These are phyloP conservation scores for Nicotiana sylvestris DNA, from an alignment of 257 asterid species.

Conservation along the genomic window DNA sequence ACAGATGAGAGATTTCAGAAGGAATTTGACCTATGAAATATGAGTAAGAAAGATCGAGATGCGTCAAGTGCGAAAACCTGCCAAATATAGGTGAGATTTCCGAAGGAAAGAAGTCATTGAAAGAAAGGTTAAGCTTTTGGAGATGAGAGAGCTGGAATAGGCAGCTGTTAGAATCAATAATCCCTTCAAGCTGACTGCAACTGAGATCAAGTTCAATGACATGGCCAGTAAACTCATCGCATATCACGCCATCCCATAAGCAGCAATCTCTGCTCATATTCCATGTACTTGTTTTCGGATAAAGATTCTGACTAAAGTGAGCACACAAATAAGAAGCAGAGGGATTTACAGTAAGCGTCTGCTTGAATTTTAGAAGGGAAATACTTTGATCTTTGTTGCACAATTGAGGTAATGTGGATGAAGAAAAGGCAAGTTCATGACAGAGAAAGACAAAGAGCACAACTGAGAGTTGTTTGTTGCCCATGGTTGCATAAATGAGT, in stretches of 20 bases:
- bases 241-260: constrained; percentile 23
- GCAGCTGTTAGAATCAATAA: constrained; percentile 10
- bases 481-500: no score
- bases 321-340: no score
- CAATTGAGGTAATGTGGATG: background rate
- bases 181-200: constrained; percentile 13
- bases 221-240: constrained; percentile 11
- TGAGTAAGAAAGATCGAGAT: constrained; percentile 19
- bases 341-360: background rate
- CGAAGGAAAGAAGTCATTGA: constrained; percentile 14
- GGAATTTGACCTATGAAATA: constrained; percentile 21
- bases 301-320: no score
- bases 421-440: no score
- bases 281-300: constrained; percentile 12
- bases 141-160: constrained; percentile 18
- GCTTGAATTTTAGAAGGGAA: background rate
- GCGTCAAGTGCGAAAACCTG: background rate
- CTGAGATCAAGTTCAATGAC: constrained; percentile 20
- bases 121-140: constrained; percentile 15
- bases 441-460: no score
- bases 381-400: background rate
- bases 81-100: constrained; percentile 9
- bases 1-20: constrained; percentile 4
- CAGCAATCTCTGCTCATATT: constrained; percentile 21
- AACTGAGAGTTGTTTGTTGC: no score